phyloP scores from a whole-genome alignment of 2,329 filamentous ascomycete species.

The Colletotrichum shisoi region DNA sequence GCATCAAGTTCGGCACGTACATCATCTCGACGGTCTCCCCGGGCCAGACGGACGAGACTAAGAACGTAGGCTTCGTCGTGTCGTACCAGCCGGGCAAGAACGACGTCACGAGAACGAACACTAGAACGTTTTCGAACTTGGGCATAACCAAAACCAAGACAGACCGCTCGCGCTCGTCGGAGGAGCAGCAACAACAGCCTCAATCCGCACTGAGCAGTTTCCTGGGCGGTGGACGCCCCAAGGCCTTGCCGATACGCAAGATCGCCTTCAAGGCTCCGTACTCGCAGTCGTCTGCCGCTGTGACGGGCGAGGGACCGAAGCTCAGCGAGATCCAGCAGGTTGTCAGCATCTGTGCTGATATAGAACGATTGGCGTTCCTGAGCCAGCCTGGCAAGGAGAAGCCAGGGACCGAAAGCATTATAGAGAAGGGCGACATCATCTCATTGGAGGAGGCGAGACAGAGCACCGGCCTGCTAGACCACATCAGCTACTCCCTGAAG shows the following conservation, averaged over 20 bases:
- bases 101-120: slow-evolving; percentile 82
- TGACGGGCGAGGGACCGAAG: slow-evolving; percentile 57
- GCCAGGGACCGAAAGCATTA: slow-evolving; percentile 52
- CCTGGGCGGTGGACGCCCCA: slow-evolving; percentile 50
- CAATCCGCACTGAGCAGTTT: slow-evolving; percentile 53
- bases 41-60: slow-evolving; percentile 76
- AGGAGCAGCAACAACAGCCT: slow-evolving; percentile 24
- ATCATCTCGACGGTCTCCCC: slow-evolving; percentile 86
- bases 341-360: slow-evolving; percentile 75
- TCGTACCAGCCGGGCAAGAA: slow-evolving; percentile 75
- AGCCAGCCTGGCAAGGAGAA: slow-evolving; percentile 54
- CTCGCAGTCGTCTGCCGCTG: slow-evolving; percentile 61
- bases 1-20: slow-evolving; percentile 83
- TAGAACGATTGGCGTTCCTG: slow-evolving; percentile 71
- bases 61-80: slow-evolving; percentile 85
- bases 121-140: slow-evolving; percentile 74
- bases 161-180: slow-evolving; percentile 2
- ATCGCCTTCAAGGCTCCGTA: slow-evolving; percentile 66
- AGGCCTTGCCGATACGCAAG: slow-evolving; percentile 49
- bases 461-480: slow-evolving; percentile 85
- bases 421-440: slow-evolving; percentile 76
- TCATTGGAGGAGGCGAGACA: slow-evolving; percentile 83
- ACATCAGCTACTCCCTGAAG: slow-evolving; percentile 88
- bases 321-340: slow-evolving; percentile 65
- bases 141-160: slow-evolving; percentile 42